Evolutionary conservation across 768 basidiomycete genomes (phyloP).

Genomic region (Lenzites betulinus): DNA sequence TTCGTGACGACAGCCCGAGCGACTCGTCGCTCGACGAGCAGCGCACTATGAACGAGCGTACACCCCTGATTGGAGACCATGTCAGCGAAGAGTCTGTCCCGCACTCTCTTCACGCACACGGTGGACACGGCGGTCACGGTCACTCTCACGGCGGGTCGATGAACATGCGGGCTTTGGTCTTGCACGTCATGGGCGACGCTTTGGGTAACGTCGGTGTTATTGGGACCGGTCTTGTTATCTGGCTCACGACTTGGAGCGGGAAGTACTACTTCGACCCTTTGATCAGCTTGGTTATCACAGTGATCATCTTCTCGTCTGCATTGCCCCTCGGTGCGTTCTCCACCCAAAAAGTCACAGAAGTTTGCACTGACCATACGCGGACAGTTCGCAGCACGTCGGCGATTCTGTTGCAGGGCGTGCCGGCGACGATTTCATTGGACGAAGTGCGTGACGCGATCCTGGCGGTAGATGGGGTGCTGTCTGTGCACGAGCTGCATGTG

Average conservation of each 20-base stretch:
- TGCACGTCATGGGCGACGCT: conserved; percentile 96
- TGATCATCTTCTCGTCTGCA: conserved; percentile 96
- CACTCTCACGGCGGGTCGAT: conserved; percentile 59
- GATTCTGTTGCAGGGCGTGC: conserved; percentile 94
- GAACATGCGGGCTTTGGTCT: conserved; percentile 96
- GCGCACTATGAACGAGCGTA: conserved; percentile 21
- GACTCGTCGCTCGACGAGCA: conserved; percentile 8
- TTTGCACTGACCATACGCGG: conserved; percentile 16
- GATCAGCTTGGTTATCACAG: conserved; percentile 91
- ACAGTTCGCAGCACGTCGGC: conserved; percentile 88
- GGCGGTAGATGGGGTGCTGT: conserved; percentile 79
- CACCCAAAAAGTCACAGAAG: neutral
- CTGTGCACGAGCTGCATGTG: conserved; percentile 92
- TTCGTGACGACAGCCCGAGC: conserved; percentile 8
- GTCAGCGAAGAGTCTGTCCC: conserved; percentile 18
- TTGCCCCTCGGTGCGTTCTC: conserved; percentile 72
- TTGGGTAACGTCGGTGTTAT: conserved; percentile 98
- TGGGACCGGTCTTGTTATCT: conserved; percentile 91
- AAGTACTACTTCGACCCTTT: conserved; percentile 92
- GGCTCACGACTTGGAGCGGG: conserved; percentile 82
- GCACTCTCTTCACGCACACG: conserved; percentile 8
- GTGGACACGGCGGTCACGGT: conserved; percentile 16
- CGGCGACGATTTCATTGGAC: conserved; percentile 86
- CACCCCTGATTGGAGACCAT: conserved; percentile 24
- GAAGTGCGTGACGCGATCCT: conserved; percentile 82